Evolutionary conservation across 2,329 filamentous ascomycete species (phyloP), one percentile per base, ranked within the genome.

Genomic region (Xylariaceae sp.): DNA sequence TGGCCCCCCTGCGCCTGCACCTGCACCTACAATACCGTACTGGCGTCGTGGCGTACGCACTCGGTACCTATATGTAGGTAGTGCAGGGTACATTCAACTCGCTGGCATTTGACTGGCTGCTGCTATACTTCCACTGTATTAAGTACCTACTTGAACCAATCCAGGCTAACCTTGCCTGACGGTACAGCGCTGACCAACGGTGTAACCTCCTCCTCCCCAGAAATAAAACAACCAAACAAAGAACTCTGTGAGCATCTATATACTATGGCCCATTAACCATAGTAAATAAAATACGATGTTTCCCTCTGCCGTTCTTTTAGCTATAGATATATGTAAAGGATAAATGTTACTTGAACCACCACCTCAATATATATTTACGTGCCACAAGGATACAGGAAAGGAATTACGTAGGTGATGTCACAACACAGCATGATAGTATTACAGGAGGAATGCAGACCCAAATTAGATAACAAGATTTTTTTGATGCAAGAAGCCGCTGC

Each of bases 381-480:
- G n/a, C n/a, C n/a, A n/a, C n/a, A n/a, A n/a, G n/a, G n/a, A n/a
- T n/a, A n/a, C n/a, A n/a, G n/a, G n/a, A n/a, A n/a, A n/a, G n/a
- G n/a, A 28, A 11, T 6, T 5, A 39, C 11, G 7, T 12, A 37
- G 6, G 19, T 47, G 21, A 48, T 47, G 34, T 54, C 34, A 54
- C 19, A 12, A 17, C 40, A 45, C 28, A 49, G 21, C 37, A 49
- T 28, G 4, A 16, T 5, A 31, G 28, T 31, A 12, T 12, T 6
- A 17, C 16, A 31, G 6, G 14, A 34, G 21, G 50, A 41, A 53
- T 19, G n/a, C 12, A 33, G 19, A 16, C 14, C 23, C 5, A 45
- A 12, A 46, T 53, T 53, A 29, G 16, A 23, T 23, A 14, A 36
- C 48, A 19, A 28, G 21, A 52, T 53, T 45, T 17, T 41, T n/a